Evolutionary conservation across 768 basidiomycete genomes (phyloP), one percentile per base, ranked within the genome.

Genomic region (Hygrophorus russula): DNA sequence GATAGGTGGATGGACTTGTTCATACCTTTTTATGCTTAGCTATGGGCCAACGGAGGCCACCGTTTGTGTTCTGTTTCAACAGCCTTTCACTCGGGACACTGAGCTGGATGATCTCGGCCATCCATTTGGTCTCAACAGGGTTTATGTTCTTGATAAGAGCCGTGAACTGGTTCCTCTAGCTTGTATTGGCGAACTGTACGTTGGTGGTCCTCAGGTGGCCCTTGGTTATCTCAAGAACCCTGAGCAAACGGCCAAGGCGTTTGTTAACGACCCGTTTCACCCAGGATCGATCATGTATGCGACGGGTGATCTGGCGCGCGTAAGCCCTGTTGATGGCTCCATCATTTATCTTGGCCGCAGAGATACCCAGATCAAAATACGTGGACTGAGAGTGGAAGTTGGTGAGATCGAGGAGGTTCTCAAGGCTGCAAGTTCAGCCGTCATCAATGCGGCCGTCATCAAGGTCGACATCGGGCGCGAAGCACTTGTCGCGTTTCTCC

Each of bases 331-430:
- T 14, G 39, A 40, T 20, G 39, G 39, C 5, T 40, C 39, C 4
- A 14, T 40, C 24, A 40, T 20, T 14, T 40, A 40, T 40, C 14
- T 40, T 3, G 39, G 39, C 28, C 39, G 39, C 14, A 4, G 39
- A 6, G 39, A 40, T 27, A 40, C 39, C 2, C 39, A 40, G 39
- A 27, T 40, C 39, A 40, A 40, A 20, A 40, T 40, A 40, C 39
- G 39, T n/a, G 39, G 39, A 5, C 14, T 40, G 4, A 40, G 39
- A 20, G 39, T 40, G 3, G 39, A 40, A 14, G 6, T 30, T 3
- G 39, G 39, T 3, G 39, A 40, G 39, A 40, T 40, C 24, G 39
- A 40, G 28, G 19, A 3, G 39, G 39, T 40, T 2, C 39, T 40
- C 19, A 40, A 27, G 28, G 39, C 39, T 3, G 15, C 39, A 2